These are phyloP conservation scores for Fomitopsis palustris DNA, from an alignment of 1,284 basidiomycete genomes.

Conservation along the genomic window DNA sequence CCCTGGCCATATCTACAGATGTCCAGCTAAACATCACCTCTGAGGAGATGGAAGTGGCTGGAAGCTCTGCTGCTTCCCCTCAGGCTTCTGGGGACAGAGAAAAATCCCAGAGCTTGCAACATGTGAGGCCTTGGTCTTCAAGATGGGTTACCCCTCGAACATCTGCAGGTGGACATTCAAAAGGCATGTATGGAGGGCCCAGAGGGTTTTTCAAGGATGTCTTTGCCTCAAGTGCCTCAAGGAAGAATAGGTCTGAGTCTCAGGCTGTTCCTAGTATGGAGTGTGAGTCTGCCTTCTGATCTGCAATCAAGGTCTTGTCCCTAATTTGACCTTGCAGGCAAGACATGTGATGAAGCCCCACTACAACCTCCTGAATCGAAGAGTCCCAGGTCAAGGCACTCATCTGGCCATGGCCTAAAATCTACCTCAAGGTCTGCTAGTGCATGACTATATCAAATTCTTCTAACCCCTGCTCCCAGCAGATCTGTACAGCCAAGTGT, in stretches of 20 bases:
- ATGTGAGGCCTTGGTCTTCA: not conserved
- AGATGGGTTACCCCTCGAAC: not conserved
- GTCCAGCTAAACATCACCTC: not conserved
- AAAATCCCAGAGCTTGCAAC: not conserved
- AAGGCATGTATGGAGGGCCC: slow-evolving; percentile 10
- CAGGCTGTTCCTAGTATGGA: not conserved
- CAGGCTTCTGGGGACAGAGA: not conserved
- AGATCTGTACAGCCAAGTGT: not conserved
- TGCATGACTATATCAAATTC: not conserved
- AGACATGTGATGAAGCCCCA: too few species aligned
- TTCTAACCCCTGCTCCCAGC: not conserved
- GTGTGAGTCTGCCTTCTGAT: too few species aligned
- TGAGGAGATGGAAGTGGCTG: not conserved
- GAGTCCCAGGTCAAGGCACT: not conserved
- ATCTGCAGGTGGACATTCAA: not conserved
- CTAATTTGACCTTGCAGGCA: too few species aligned
- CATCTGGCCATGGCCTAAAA: not conserved
- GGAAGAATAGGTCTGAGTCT: slow-evolving; percentile 4
- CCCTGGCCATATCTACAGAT: not conserved
- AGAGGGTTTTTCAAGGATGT: slow-evolving; percentile 19
- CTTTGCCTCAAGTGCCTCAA: slow-evolving; percentile 5
- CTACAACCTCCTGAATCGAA: too few species aligned
- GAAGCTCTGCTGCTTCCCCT: not conserved
- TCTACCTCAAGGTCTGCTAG: not conserved
- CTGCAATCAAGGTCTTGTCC: too few species aligned